A percentile compares a stretch with the other conserved stretches of the same genome.
Conservation (phyloP, 2,329 filamentous ascomycete species). For the Neopestalotiopsis sp. region DNA sequence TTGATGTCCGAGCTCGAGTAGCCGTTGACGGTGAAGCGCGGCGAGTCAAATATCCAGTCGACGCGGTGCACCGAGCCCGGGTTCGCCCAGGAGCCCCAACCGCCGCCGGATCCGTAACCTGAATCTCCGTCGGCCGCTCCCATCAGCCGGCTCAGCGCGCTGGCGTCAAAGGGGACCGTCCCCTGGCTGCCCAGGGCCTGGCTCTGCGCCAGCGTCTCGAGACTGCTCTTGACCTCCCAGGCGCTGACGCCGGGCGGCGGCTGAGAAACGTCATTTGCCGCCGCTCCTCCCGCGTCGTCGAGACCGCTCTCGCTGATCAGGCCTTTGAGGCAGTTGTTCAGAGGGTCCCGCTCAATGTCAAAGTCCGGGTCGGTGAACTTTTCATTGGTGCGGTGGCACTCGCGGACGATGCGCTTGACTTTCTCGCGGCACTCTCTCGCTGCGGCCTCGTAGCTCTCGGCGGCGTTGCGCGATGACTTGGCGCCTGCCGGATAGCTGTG, state of each 20-base stretch:
- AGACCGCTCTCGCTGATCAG: conserved; percentile 20
- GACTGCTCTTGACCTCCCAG: conserved; percentile 29
- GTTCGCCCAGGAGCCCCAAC: conserved; percentile 25
- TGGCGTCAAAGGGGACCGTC: conserved; percentile 27
- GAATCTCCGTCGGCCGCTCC: conserved; percentile 17
- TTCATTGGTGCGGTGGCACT: conserved; percentile 50
- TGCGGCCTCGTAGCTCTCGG: conserved; percentile 48
- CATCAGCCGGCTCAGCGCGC: conserved; percentile 26
- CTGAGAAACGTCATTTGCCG: no score
- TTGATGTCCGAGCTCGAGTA: conserved; percentile 48
- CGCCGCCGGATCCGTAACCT: conserved; percentile 19
- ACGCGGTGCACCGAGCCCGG: conserved; percentile 49
- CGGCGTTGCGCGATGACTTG: conserved; percentile 42
- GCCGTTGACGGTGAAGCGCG: conserved; percentile 46
- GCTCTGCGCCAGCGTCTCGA: conserved; percentile 28
- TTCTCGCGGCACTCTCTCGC: conserved; percentile 44
- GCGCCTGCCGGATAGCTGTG: conserved; percentile 31
- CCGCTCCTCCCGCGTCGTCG: neutral
- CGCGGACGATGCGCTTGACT: conserved; percentile 49
- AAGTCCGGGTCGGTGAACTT: conserved; percentile 53
- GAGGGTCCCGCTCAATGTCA: conserved; percentile 46
- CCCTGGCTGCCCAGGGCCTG: conserved; percentile 29
- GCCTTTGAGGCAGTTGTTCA: conserved; percentile 42
- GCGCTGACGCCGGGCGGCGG: conserved; percentile 13
- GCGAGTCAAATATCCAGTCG: conserved; percentile 49